A percentile compares a stretch with the other conserved stretches of the same genome.
phyloP scores from a whole-genome alignment of 176 grass and related monocot species.

The Saccharum officinarum region DNA sequence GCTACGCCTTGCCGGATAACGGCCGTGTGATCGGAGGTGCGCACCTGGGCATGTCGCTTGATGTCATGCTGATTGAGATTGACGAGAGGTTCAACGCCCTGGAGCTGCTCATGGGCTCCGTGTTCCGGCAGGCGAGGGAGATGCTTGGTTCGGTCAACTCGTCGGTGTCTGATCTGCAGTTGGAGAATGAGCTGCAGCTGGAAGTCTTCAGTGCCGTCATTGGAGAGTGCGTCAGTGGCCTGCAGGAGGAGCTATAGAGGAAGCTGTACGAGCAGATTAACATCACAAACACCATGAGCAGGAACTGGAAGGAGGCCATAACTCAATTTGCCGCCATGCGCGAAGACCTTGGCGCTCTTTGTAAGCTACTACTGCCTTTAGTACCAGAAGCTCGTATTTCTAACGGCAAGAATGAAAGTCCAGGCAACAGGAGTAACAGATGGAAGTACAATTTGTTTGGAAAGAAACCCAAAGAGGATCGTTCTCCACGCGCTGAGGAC shows the following conservation, averaged over 20 bases:
- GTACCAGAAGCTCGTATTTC: constrained; percentile 51
- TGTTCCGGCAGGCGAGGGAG: constrained; percentile 62
- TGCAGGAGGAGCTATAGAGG: constrained; percentile 80
- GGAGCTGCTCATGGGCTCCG: constrained; percentile 56
- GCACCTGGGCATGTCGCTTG: constrained; percentile 46
- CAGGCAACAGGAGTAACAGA: constrained; percentile 63
- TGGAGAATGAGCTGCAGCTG: constrained; percentile 72
- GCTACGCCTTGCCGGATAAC: constrained; percentile 22
- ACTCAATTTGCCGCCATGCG: constrained; percentile 61
- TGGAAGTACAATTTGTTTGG: constrained; percentile 76
- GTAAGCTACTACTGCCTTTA: constrained; percentile 47
- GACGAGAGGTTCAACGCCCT: constrained; percentile 71
- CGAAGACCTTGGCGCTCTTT: constrained; percentile 73
- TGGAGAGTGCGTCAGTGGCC: constrained; percentile 55
- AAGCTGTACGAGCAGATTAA: constrained; percentile 63
- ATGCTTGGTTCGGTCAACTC: constrained; percentile 47
- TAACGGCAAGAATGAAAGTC: constrained; percentile 53
- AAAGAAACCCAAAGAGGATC: constrained; percentile 64
- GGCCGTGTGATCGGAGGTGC: constrained; percentile 12
- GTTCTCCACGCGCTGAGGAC: constrained; percentile 48
- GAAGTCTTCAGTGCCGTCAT: constrained; percentile 54
- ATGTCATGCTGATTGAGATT: constrained; percentile 59
- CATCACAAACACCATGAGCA: constrained; percentile 64
- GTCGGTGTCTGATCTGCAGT: constrained; percentile 61
- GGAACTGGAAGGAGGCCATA: constrained; percentile 72